Base-by-base conservation (phyloP, 106 monocot species). In the Dendrobium officinale region DNA sequence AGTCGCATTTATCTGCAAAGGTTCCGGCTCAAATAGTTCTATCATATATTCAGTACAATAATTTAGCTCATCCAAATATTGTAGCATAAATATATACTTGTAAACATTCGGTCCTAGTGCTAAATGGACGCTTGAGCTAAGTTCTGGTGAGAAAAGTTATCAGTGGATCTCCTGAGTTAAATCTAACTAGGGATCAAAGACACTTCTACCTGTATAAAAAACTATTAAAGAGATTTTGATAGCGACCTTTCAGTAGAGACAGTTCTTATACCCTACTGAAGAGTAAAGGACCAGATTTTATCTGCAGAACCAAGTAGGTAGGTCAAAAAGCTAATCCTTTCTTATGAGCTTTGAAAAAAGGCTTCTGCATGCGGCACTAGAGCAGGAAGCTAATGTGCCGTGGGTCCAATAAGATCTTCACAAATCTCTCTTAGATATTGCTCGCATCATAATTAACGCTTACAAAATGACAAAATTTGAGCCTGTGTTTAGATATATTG, bases 381-480 rank as follows among this genome's bases (percentile, higher is more conserved):
- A 51, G 51, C 51, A 51, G 13, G 51, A 51, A 51, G 51, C 15
- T 51, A n/a, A 8, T 24, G 64, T 31, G 31, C 31, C 31, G 31
- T 26, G 64, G 64, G 64, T 24, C 64, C 64, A 7, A 6, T 22
- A 24, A 66, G 24, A 66, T 66, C 64, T 10, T 66, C 64, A 6
- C 64, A 66, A 66, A 66, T 66, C 64, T 66, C 64, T 24, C 7
- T 66, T 66, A 66, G 64, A 66, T 66, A 66, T 15, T 24, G 64
- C 15, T 26, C 24, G 7, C 10, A 66, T 6, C 22, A 66, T 27
- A 66, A 66, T 26, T 26, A 24, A 66, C 64, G 24, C 64, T 9
- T 22, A 24, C 64, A 66, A 66, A 66, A 26, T 66, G 6, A n/a
- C 10, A 66, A 66, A 22, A 24, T 66, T 66, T 66, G 24, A 66